Conservation (phyloP, 345 rosid genomes). For the Bretschneidera sinensis region DNA sequence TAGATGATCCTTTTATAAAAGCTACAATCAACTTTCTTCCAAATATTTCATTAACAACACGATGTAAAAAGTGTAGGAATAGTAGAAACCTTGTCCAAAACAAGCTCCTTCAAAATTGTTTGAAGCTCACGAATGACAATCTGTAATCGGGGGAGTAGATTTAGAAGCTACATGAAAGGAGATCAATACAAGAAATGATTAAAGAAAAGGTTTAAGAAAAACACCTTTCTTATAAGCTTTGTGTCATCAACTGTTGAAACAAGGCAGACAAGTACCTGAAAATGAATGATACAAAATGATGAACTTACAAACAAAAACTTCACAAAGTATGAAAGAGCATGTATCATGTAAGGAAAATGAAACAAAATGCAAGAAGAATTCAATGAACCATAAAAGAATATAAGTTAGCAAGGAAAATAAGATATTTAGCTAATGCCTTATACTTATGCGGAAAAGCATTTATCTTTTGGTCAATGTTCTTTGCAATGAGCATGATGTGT, state of each 20-base stretch:
- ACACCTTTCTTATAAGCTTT: constrained; percentile 78
- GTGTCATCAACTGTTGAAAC: constrained; percentile 87
- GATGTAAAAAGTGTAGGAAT: constrained; percentile 1
- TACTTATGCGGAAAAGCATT: no score
- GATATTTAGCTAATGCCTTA: neutral
- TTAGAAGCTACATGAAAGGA: constrained; percentile 18
- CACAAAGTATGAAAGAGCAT: constrained; percentile 4
- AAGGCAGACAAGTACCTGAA: constrained; percentile 72
- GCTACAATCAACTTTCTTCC: no score
- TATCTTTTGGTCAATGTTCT: no score
- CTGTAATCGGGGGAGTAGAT: constrained; percentile 39
- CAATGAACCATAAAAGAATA: neutral
- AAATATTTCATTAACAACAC: no score
- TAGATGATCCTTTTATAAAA: no score
- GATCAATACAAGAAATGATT: constrained; percentile 1
- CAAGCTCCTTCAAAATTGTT: constrained; percentile 52
- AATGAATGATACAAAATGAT: constrained; percentile 10
- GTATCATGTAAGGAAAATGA: neutral
- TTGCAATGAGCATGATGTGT: no score
- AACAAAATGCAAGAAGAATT: neutral
- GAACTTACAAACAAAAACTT: constrained; percentile 10
- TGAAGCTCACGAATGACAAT: constrained; percentile 71
- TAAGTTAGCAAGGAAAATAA: no score
- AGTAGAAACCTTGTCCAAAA: constrained; percentile 66
- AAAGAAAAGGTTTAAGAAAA: no score